Evolutionary conservation across 306 rosid genomes (phyloP).

Genomic region (Bauhinia variegata): DNA sequence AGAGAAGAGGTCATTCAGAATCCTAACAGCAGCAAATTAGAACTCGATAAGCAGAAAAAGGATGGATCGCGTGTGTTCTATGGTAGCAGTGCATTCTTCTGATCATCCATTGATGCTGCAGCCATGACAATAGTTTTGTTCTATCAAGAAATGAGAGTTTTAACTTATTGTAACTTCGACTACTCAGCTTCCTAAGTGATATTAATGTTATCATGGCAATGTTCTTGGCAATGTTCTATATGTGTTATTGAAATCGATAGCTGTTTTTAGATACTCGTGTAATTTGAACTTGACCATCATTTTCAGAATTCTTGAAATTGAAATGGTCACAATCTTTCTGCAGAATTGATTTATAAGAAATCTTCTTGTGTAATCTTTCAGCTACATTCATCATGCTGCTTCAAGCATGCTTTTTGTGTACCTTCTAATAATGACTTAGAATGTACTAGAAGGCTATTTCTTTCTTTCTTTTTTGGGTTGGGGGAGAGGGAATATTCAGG

Average conservation of each 20-base stretch:
- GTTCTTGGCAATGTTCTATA: constrained; percentile 24
- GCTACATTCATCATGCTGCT: no score
- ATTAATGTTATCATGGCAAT: constrained; percentile 21
- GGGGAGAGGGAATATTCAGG: no score
- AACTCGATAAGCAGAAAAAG: constrained; percentile 64
- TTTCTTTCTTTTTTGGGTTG: no score
- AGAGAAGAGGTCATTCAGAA: constrained; percentile 55
- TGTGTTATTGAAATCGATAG: constrained; percentile 23
- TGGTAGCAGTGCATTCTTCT: constrained; percentile 88
- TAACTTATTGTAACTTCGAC: constrained; percentile 24
- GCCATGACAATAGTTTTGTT: constrained; percentile 23
- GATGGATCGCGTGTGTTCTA: constrained; percentile 86
- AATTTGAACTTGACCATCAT: neutral
- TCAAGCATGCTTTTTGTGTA: no score
- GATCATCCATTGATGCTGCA: constrained; percentile 39
- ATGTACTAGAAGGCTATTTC: no score
- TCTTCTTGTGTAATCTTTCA: no score
- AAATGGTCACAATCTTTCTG: no score
- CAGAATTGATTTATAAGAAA: no score
- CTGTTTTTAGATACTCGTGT: neutral
- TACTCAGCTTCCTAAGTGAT: constrained; percentile 34
- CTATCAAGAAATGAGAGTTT: constrained; percentile 23
- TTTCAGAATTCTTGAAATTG: no score
- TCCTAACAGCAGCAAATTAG: constrained; percentile 46
- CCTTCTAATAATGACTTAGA: no score